Percentiles rank a stretch among this genome's conserved stretches.
Conservation (phyloP, 1,284 basidiomycete species). For the Marasmius oreades region DNA sequence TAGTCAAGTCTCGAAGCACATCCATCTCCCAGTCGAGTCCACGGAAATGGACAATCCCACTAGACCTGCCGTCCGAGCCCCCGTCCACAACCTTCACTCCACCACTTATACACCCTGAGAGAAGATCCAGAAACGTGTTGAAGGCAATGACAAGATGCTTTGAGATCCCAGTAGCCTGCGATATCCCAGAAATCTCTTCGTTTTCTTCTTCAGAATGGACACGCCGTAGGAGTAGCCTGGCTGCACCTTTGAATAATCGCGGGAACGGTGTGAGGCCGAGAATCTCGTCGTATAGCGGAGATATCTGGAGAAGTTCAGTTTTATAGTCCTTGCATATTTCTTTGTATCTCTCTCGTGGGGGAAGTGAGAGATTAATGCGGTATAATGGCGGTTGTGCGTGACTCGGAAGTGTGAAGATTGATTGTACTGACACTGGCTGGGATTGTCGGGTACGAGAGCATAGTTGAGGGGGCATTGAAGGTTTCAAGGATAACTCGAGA, state of each 20-base stretch:
- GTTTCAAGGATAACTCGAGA: neutral
- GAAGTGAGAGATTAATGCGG: slow-evolving; percentile 27
- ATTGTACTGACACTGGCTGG: neutral
- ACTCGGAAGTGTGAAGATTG: neutral
- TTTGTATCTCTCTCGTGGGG: slow-evolving; percentile 26
- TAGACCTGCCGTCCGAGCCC: slow-evolving; percentile 9
- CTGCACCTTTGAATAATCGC: slow-evolving; percentile 22
- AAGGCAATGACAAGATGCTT: slow-evolving; percentile 27
- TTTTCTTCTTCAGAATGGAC: slow-evolving; percentile 30
- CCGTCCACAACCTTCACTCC: slow-evolving; percentile 24
- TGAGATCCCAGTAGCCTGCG: slow-evolving; percentile 22
- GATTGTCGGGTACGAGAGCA: neutral
- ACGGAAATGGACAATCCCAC: slow-evolving; percentile 31
- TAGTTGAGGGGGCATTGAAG: neutral
- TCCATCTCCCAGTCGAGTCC: slow-evolving; percentile 35
- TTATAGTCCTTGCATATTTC: slow-evolving; percentile 28
- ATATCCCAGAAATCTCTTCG: slow-evolving; percentile 29
- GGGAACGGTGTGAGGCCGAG: slow-evolving; percentile 22
- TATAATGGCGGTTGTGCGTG: slow-evolving; percentile 24
- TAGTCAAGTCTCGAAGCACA: slow-evolving; percentile 26
- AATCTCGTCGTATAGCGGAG: slow-evolving; percentile 25
- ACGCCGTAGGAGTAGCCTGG: slow-evolving; percentile 22
- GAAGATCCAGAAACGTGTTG: slow-evolving; percentile 34
- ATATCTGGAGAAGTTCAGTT: slow-evolving; percentile 22
- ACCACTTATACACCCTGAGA: slow-evolving; percentile 34